Evolutionary conservation across 257 asterid genomes (phyloP).

Genomic region (Solanum ossicruentum): DNA sequence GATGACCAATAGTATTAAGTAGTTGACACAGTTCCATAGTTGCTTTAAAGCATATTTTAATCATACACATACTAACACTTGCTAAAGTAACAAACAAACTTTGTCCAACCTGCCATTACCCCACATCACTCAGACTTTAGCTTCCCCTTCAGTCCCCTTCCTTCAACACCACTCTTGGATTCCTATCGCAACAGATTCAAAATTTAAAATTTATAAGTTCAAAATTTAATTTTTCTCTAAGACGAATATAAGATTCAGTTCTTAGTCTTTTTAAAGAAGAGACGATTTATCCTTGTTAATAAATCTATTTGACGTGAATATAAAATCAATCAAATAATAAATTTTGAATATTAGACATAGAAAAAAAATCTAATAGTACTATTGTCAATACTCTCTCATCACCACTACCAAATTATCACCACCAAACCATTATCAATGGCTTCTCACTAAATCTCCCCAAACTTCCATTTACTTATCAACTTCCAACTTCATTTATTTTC

Average conservation of each 20-base stretch:
- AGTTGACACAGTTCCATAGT: not conserved
- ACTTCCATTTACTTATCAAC: not conserved
- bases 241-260: not conserved
- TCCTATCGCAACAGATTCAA: accelerated
- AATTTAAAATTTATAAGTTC: not conserved
- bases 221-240: not conserved
- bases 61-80: not conserved
- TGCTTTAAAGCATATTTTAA: not conserved
- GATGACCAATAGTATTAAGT: not conserved
- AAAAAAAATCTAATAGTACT: not conserved
- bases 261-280: no score
- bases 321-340: not conserved
- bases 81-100: not conserved
- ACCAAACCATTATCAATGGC: not conserved
- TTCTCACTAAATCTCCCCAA: not conserved
- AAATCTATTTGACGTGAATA: not conserved
- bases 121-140: not conserved
- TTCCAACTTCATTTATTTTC: not conserved
- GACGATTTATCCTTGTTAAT: not conserved
- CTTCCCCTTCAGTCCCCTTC: not conserved
- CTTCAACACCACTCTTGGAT: not conserved
- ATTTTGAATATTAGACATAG: not conserved
- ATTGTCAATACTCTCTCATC: not conserved
- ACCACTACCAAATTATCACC: not conserved
- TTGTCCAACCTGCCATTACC: not conserved